Evolutionary conservation across 1,139 yeast genomes (phyloP).

Genomic region (Sugiyamaella novakii): DNA sequence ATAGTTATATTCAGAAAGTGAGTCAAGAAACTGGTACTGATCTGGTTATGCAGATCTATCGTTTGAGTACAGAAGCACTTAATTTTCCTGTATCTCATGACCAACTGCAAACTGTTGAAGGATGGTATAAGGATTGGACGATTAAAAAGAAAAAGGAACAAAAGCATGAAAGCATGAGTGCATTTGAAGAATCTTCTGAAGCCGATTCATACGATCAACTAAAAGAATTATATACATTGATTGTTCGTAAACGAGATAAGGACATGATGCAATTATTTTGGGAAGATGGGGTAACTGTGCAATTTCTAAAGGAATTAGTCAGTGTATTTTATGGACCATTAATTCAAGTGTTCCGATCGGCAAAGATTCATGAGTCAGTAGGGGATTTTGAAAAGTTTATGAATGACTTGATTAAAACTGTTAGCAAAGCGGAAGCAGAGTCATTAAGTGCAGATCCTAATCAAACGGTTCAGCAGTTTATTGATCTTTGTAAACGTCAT

Average conservation of each 20-base stretch:
- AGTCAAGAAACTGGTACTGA: conserved; percentile 18
- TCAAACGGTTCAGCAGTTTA: conserved; percentile 64
- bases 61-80: conserved; percentile 4
- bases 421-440: conserved; percentile 52
- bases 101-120: conserved; percentile 33
- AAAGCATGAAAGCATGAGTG: conserved; percentile 24
- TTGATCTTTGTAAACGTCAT: conserved; percentile 66
- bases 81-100: conserved; percentile 2
- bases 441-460: conserved; percentile 51
- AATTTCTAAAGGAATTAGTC: conserved; percentile 67
- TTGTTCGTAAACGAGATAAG: conserved; percentile 73
- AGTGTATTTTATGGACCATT: conserved; percentile 84
- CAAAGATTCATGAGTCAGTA: conserved; percentile 75
- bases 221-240: conserved; percentile 64
- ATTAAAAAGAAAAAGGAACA: background rate
- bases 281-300: conserved; percentile 80
- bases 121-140: conserved; percentile 43
- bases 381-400: conserved; percentile 71
- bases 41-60: conserved; percentile 19
- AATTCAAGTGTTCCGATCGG: conserved; percentile 71
- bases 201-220: conserved; percentile 48
- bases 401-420: conserved; percentile 64
- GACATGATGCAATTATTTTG: conserved; percentile 72
- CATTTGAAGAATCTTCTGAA: conserved; percentile 23
- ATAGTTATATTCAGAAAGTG: conserved; percentile 16